Conservation (phyloP, 2,329 filamentous ascomycete species). For the Cladophialophora chaetospira region DNA sequence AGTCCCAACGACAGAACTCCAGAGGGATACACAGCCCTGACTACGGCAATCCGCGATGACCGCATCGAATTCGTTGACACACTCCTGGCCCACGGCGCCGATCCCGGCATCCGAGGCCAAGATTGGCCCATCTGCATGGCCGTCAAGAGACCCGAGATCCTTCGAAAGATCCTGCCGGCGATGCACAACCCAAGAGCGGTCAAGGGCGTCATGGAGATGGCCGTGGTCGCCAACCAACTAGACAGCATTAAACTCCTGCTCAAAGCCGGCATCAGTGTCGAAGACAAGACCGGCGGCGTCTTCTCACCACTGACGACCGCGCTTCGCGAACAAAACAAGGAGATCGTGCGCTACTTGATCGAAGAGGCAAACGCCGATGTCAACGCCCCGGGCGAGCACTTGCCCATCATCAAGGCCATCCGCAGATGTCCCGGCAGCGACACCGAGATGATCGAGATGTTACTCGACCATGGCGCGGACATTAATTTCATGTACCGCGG, state of each 20-base stretch:
- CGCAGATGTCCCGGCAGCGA: constrained; percentile 60
- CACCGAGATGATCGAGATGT: constrained; percentile 62
- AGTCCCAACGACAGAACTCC: constrained; percentile 61
- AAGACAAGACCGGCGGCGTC: constrained; percentile 72
- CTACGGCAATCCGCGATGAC: constrained; percentile 66
- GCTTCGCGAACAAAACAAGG: constrained; percentile 63
- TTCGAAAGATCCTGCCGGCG: constrained; percentile 60
- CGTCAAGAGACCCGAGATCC: constrained; percentile 61
- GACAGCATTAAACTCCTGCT: constrained; percentile 68
- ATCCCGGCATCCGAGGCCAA: constrained; percentile 64
- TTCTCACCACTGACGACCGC: constrained; percentile 70
- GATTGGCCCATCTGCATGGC: constrained; percentile 74
- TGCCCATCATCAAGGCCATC: constrained; percentile 70
- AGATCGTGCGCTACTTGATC: constrained; percentile 64
- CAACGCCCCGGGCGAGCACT: constrained; percentile 69
- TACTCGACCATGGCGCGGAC: constrained; percentile 65
- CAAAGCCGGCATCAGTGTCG: constrained; percentile 65
- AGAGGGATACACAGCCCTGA: constrained; percentile 63
- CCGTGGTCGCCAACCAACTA: constrained; percentile 66
- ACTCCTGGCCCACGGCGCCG: constrained; percentile 60
- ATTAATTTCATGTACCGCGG: constrained; percentile 69
- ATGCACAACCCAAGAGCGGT: constrained; percentile 62
- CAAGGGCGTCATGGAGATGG: constrained; percentile 69
- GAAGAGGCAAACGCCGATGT: constrained; percentile 64
- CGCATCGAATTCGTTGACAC: constrained; percentile 61